Percentiles rank a stretch among this genome's conserved stretches.
These are phyloP conservation scores for Bertia moriformis DNA, from an alignment of 2,329 filamentous ascomycete species.

Conservation along the genomic window DNA sequence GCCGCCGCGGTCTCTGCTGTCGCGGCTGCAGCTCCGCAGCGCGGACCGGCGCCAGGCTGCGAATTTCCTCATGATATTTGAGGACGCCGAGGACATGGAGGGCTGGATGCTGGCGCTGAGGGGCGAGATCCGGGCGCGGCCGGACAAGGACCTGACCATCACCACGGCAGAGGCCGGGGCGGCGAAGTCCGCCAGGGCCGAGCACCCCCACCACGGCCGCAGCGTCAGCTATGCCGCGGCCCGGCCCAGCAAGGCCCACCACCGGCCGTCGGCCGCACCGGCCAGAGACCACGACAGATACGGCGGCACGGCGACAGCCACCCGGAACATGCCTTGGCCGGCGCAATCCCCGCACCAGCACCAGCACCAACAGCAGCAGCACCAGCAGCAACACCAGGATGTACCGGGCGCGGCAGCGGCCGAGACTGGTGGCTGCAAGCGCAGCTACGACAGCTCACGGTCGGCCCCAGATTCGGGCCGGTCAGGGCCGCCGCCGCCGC, in stretches of 20 bases:
- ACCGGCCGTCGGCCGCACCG: too few relatives aligned
- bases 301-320: conserved; percentile 26
- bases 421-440: too few relatives aligned
- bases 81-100: conserved; percentile 62
- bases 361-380: background rate
- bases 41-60: conserved; percentile 39
- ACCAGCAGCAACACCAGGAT: too few relatives aligned
- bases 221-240: background rate
- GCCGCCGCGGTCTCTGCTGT: conserved; percentile 47
- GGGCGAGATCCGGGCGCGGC: conserved; percentile 54
- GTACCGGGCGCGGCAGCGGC: too few relatives aligned
- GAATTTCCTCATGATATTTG: conserved; percentile 60
- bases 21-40: conserved; percentile 45
- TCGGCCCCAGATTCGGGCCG: conserved; percentile 6
- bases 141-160: conserved; percentile 56
- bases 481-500: too few relatives aligned
- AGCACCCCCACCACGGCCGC: conserved; percentile 13
- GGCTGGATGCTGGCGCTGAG: conserved; percentile 57
- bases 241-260: too few relatives aligned
- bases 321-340: conserved; percentile 22
- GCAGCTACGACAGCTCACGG: background rate
- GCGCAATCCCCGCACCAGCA: too few relatives aligned
- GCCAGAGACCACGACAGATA: conserved; percentile 13
- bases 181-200: conserved; percentile 27
- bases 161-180: conserved; percentile 43